These are phyloP conservation scores for Ramaria sp. DNA, from an alignment of 768 basidiomycete species.

Conservation along the genomic window DNA sequence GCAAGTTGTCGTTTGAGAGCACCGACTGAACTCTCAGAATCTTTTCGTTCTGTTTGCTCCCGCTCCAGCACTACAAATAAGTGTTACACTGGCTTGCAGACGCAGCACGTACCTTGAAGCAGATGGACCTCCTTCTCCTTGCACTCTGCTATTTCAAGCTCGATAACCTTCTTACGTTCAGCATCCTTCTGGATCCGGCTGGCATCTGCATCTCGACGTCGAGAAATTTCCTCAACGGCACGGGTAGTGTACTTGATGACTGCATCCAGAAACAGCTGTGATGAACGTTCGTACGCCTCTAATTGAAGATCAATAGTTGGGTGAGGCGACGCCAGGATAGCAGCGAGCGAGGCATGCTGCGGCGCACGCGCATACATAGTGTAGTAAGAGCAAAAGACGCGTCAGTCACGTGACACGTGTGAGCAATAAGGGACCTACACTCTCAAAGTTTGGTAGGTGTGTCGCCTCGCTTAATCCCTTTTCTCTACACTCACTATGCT, in stretches of 20 bases:
- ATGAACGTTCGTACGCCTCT: constrained; percentile 51
- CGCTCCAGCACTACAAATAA: constrained; percentile 40
- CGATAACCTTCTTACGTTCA: constrained; percentile 52
- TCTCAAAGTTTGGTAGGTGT: neutral
- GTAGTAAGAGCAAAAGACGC: neutral
- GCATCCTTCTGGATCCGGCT: constrained; percentile 48
- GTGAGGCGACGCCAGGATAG: constrained; percentile 27
- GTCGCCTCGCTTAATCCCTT: neutral
- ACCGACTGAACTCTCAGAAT: constrained; percentile 50
- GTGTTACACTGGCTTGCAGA: neutral
- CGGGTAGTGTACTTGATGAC: constrained; percentile 63
- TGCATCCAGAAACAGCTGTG: constrained; percentile 61
- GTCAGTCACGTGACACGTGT: constrained; percentile 7
- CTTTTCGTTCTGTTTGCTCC: constrained; percentile 65
- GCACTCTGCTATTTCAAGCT: constrained; percentile 63
- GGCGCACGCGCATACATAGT: constrained; percentile 3
- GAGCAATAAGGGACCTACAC: constrained; percentile 1
- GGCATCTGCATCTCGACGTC: constrained; percentile 49
- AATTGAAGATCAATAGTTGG: constrained; percentile 58
- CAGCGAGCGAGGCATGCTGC: constrained; percentile 8
- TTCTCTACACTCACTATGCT: constrained; percentile 6
- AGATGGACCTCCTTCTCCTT: constrained; percentile 73
- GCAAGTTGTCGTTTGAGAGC: constrained; percentile 57
- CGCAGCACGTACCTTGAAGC: constrained; percentile 46
- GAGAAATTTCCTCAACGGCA: constrained; percentile 58